phyloP scores from a whole-genome alignment of 495 filamentous ascomycete genomes.

The Hypoxylon fuscum region DNA sequence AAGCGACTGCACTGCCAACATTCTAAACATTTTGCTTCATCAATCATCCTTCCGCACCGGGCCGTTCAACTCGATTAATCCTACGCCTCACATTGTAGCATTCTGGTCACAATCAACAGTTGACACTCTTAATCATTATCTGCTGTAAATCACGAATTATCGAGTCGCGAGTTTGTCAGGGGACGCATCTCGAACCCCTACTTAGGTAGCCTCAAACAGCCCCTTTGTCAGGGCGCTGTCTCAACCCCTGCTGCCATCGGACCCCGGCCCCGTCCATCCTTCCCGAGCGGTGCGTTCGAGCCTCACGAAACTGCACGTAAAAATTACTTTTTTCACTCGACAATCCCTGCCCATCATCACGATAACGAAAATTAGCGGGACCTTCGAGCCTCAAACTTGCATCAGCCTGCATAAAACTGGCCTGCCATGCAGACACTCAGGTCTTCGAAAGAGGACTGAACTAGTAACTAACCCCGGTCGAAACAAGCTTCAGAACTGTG shows the following conservation, averaged over 20 bases:
- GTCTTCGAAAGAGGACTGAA: conserved; percentile 7
- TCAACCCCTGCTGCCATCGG: conserved; percentile 38
- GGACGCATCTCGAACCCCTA: conserved; percentile 16
- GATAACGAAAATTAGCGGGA: too few species aligned
- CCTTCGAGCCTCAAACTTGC: conserved; percentile 25
- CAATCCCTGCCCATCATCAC: conserved; percentile 6
- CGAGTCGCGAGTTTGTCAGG: conserved; percentile 24
- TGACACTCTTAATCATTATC: too few species aligned
- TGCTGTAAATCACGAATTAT: conserved; percentile 19
- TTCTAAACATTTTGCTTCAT: too few species aligned
- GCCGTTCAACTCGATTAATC: background rate
- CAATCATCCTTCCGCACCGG: too few species aligned
- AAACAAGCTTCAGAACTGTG: conserved; percentile 40
- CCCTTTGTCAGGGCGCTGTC: conserved; percentile 45
- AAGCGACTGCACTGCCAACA: too few species aligned
- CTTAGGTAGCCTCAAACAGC: conserved; percentile 43
- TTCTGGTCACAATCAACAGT: too few species aligned
- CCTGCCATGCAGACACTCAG: conserved; percentile 8
- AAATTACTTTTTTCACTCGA: background rate
- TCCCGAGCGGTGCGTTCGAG: conserved; percentile 31
- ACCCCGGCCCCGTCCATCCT: conserved; percentile 18
- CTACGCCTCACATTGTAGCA: too few species aligned
- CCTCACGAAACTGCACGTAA: conserved; percentile 17
- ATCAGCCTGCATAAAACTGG: conserved; percentile 26
- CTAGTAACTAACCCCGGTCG: conserved; percentile 31